Evolutionary conservation across 768 basidiomycete species (phyloP), one percentile per base, ranked within the genome.

Genomic region (Lactifluus hygrophoroides): DNA sequence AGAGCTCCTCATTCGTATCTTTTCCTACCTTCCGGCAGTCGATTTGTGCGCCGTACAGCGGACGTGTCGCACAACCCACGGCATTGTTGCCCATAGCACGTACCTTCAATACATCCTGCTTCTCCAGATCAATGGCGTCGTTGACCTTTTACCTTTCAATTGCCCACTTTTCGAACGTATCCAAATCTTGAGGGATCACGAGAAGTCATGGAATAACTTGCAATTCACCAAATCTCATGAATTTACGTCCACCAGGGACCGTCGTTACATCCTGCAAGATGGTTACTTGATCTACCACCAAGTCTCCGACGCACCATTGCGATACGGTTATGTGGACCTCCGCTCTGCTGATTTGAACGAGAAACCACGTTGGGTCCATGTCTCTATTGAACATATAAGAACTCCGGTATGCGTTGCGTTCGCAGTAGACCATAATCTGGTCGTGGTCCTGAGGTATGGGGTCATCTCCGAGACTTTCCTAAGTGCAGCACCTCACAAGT

Each of bases 1-100:
- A 25, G 60, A 54, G 43, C 44, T 62, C 16, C 52, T 59, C 19
- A 50, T 59, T 35, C 53, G 42, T 19, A 54, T 59, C 11, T 30
- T 59, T 23, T 46, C 47, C 38, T 59, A 37, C 32, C 47, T 59
- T 3, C 32, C 58, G 17, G 52, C 27, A 23, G 23, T 35, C 27
- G 52, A 54, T 44, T 16, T 59, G 25, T 54, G 45, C 11, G 38
- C 58, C 9, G 27, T 59, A 1, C 52, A 59, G 25, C 13, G 34
- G 13, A 54, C 58, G 8, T 59, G 58, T 43, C 46, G 25, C 53
- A 53, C 28, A 45, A 23, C 44, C 27, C 44, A 43, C 32, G 7
- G 9, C 27, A 37, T 59, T 25, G 42, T 59, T 27, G 17, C 47
- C 27, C 40, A 35, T 6, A 54, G 46, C 47, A 17, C 42, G 7